A percentile compares a stretch with the other conserved stretches of the same genome.
Conservation (phyloP, 148 eudicot genomes). For the Persicaria maculosa region DNA sequence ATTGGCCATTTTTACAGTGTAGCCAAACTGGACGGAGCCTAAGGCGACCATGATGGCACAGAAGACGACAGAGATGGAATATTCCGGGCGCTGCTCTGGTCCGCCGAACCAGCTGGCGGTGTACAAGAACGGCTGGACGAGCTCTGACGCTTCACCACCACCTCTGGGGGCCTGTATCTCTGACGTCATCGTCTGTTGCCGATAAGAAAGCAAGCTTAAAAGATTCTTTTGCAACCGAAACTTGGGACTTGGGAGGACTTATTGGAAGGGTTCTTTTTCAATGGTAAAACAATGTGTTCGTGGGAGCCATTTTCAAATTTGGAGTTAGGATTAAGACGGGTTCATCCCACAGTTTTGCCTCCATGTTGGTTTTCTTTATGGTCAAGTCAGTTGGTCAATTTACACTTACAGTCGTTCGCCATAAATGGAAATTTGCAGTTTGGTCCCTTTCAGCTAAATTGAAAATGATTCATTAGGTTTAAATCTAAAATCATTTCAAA, state of each 20-base stretch:
- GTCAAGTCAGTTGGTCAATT: too few species aligned
- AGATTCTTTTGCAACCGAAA: neutral
- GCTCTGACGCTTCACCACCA: neutral
- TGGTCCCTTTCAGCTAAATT: neutral
- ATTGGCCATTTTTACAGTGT: too few species aligned
- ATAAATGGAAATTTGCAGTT: neutral
- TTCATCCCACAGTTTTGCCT: neutral
- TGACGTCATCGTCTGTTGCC: neutral
- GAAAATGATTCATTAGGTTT: too few species aligned
- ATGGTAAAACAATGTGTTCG: neutral
- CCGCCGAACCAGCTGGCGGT: neutral
- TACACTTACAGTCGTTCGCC: too few species aligned
- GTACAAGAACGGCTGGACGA: neutral
- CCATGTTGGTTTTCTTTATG: neutral
- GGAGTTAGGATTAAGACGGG: neutral
- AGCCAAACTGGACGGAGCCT: too few species aligned
- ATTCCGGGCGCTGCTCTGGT: too few species aligned
- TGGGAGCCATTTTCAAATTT: neutral
- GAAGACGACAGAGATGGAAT: too few species aligned
- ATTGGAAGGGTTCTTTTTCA: neutral
- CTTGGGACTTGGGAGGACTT: neutral
- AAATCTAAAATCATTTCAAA: too few species aligned
- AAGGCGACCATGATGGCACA: too few species aligned
- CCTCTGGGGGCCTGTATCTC: neutral
- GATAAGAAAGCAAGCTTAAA: neutral